phyloP scores from a whole-genome alignment of 2,329 filamentous ascomycete genomes.

The Ascochyta pisi region DNA sequence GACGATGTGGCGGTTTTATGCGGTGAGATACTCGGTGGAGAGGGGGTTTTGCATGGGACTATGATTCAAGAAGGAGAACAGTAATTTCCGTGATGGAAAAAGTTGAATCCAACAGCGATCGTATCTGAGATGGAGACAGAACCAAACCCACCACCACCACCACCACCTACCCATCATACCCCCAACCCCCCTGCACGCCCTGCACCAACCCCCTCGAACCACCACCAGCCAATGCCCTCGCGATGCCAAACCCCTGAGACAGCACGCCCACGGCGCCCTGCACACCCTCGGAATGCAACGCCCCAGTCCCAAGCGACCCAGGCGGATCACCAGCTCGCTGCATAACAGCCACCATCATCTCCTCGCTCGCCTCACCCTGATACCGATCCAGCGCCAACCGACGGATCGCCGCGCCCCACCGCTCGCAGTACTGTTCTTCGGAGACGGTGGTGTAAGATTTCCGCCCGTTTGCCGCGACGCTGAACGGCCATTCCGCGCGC shows the following conservation, averaged over 20 bases:
- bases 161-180: conserved; percentile 32
- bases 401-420: conserved; percentile 67
- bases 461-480: conserved; percentile 42
- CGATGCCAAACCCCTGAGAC: conserved; percentile 43
- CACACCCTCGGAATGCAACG: conserved; percentile 38
- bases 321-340: conserved; percentile 54
- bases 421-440: conserved; percentile 65
- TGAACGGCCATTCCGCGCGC: conserved; percentile 67
- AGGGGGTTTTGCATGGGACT: no score
- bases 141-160: neutral
- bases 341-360: conserved; percentile 39
- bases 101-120: no score
- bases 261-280: conserved; percentile 43
- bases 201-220: conserved; percentile 19
- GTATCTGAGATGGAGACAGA: no score
- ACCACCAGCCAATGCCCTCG: conserved; percentile 35
- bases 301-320: conserved; percentile 36
- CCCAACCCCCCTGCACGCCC: conserved; percentile 42
- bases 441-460: conserved; percentile 59
- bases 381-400: conserved; percentile 65
- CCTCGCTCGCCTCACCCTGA: conserved; percentile 62
- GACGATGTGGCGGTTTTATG: no score
- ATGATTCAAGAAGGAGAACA: no score
- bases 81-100: no score
- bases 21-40: no score